A percentile compares a stretch with the other conserved stretches of the same genome.
Conservation (phyloP, 2,329 filamentous ascomycete genomes). For the Trichoderma brevicompactum region DNA sequence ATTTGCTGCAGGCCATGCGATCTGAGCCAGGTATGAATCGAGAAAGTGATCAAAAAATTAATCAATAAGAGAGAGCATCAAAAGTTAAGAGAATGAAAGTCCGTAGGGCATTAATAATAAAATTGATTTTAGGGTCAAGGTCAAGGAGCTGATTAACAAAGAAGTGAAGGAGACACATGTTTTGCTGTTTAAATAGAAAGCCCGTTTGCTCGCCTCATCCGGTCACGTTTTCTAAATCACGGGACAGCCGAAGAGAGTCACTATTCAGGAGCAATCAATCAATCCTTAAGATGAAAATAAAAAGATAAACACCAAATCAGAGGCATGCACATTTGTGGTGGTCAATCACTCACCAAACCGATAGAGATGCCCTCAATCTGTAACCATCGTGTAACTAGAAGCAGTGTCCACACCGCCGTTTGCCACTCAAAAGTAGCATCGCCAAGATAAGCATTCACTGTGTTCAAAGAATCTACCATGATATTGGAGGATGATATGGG, state of each 20-base stretch:
- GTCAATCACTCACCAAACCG: neutral
- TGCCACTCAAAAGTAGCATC: neutral
- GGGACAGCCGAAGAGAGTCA: neutral
- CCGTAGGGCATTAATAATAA: too few species aligned
- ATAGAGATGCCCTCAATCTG: neutral
- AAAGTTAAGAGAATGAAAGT: rapidly evolving
- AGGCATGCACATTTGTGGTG: neutral
- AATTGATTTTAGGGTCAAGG: neutral
- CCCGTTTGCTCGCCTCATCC: neutral
- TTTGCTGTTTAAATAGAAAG: neutral
- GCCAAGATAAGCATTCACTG: neutral
- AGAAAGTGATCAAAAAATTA: neutral
- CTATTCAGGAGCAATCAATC: too few species aligned
- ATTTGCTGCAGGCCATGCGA: neutral
- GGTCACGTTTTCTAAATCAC: neutral
- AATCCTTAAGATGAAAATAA: neutral
- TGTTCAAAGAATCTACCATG: neutral
- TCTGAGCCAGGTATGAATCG: neutral
- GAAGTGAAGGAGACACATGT: neutral
- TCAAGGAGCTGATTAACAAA: neutral
- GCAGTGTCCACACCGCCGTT: slow-evolving; percentile 13
- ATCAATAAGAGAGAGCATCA: too few species aligned
- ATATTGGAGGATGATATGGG: neutral
- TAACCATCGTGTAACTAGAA: neutral
- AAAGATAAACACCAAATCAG: neutral